Evolutionary conservation across 345 rosid genomes (phyloP).

Genomic region (Corchorus olitorius): DNA sequence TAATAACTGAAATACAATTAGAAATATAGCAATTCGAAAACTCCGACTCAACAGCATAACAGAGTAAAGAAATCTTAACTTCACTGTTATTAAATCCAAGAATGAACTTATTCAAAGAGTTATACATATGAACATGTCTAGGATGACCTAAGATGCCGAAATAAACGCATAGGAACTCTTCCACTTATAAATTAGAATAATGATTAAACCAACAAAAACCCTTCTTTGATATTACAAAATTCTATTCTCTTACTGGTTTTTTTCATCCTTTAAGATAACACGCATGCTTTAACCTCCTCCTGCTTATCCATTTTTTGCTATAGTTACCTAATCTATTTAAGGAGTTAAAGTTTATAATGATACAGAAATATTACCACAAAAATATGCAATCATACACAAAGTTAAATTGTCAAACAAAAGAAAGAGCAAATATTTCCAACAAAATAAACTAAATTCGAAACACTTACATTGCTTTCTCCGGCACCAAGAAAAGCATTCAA

Average conservation of each 20-base stretch:
- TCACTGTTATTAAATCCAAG: not conserved
- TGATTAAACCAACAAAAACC: not conserved
- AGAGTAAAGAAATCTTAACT: not conserved
- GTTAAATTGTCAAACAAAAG: not conserved
- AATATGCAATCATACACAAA: not conserved
- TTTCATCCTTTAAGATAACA: not conserved
- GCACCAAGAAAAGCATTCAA: conserved; percentile 52
- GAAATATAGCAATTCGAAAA: not conserved
- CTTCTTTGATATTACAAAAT: not conserved
- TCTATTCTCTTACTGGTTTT: not conserved
- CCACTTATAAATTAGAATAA: not conserved
- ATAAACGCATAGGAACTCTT: not conserved
- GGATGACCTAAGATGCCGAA: not conserved
- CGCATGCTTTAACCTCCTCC: not conserved
- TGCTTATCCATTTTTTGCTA: too few species aligned
- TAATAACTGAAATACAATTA: conserved; percentile 26
- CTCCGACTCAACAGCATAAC: not conserved
- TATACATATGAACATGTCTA: not conserved
- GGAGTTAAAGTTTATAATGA: not conserved
- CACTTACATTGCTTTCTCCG: conserved; percentile 39
- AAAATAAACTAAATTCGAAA: not conserved
- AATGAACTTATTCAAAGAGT: not conserved
- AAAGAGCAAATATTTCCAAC: not conserved
- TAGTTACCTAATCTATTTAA: too few species aligned
- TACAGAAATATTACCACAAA: not conserved